Evolutionary conservation across 257 asterid genomes (phyloP), one percentile per base, ranked within the genome.

Genomic region (Solanum chmielewskii): DNA sequence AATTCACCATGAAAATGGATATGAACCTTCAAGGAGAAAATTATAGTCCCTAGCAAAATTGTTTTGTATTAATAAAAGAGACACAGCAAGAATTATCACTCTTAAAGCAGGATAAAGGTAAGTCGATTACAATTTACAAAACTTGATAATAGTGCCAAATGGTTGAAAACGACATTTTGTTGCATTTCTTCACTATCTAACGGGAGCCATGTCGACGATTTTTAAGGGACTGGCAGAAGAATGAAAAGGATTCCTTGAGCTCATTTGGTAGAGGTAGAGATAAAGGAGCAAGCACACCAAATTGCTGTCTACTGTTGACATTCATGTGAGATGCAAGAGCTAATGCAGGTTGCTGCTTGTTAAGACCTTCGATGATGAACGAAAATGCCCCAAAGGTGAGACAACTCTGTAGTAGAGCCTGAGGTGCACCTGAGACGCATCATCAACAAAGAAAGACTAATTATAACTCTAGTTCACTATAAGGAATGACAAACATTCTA

Each of bases 341-440:
- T 88, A 96, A 93, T 15, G 99, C 99, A 2, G 98, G 94, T 83
- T 94, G 98, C 89, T 90, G 98, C 89, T 94, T 94, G 98, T 97
- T 94, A 59, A 95, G 93, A 68, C 97, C 97, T 90, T 96, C 99
- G 3, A 97, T 92, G 89, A 96, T 90, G 86, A 96, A 97, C 4
- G 98, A 97, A 94, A 97, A 95, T 21, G 99, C 99, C 73, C 99
- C 99, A 82, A 95, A 94, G 12, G 98, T 97, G 84, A 96, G 89
- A 87, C 99, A 97, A 91, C 95, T 95, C 87, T 97, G 99, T 59
- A 97, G 93, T 52, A 97, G 94, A 87, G 98, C 98, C 89, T 97
- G 98, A 1, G 99, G 99, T 66, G 98, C 96, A 87, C 99, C 99
- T 97, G 90, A 23, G 87, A 84, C 84, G 75, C 87, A 86, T 42